Evolutionary conservation across 805 yeast genomes (phyloP).

Genomic region (Yarrowia hollandica): DNA sequence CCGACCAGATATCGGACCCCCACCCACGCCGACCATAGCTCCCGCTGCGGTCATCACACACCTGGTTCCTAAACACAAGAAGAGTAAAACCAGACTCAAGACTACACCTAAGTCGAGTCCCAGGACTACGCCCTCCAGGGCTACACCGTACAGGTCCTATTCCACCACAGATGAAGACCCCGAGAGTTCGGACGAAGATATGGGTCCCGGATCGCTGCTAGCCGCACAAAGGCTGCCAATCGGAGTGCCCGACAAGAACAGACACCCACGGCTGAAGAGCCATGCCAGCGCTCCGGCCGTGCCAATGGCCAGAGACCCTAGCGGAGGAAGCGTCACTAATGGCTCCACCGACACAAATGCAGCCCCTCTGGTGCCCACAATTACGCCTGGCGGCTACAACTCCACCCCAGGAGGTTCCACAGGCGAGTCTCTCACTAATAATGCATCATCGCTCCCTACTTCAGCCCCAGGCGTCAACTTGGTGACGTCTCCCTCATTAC

Average conservation of each 20-base stretch:
- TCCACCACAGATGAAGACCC: slow-evolving; percentile 29
- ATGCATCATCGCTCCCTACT: neutral
- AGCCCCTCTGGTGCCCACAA: neutral
- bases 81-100: slow-evolving; percentile 16
- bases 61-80: slow-evolving; percentile 13
- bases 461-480: neutral
- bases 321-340: neutral
- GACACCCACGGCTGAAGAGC: slow-evolving; percentile 20
- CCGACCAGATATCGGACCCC: neutral
- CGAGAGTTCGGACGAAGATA: slow-evolving; percentile 23
- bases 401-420: slow-evolving; percentile 5
- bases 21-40: neutral
- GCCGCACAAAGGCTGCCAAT: slow-evolving; percentile 20
- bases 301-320: slow-evolving; percentile 9
- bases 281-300: slow-evolving; percentile 14
- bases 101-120: slow-evolving; percentile 8
- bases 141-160: slow-evolving; percentile 15
- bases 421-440: neutral
- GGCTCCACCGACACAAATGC: neutral
- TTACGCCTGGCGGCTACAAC: slow-evolving; percentile 12
- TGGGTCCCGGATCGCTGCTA: slow-evolving; percentile 6
- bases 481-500: neutral
- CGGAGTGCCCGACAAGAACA: slow-evolving; percentile 19
- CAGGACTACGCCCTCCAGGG: neutral
- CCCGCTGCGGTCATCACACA: slow-evolving; percentile 17